Evolutionary conservation across 2,329 filamentous ascomycete species (phyloP), one percentile per base, ranked within the genome.

Genomic region (Epichloe scottii): DNA sequence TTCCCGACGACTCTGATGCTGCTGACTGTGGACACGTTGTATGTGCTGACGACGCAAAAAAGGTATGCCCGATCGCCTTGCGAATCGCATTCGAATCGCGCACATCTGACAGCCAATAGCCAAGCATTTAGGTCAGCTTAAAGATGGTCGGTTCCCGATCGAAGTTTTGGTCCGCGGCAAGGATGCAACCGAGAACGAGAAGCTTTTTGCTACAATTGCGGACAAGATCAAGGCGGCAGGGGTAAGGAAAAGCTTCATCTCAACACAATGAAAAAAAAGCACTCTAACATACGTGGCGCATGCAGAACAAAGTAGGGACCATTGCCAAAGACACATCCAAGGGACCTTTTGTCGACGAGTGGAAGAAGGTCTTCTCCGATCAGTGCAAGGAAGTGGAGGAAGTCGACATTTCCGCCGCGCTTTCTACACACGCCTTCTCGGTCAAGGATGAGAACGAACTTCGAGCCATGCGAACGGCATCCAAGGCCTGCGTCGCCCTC

Each of bases 11-110:
- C 93, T 0, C 75, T 98, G 56, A 89, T 98, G 75, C 78, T 98
- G 49, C 83, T 98, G 66, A 97, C 91, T 1, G 73, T 84, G 54
- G 93, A 97, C 55, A 82, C 82, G 45, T 76, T 97, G 60, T 94
- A 93, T 70, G 85, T 97, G 53, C 82, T 98, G 57, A 98, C 93
- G 6, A 98, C 93, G 5, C 85, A 98, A 98, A 73, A 98, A 98
- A 81, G 91, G 89, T 95, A 65, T 41, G 58, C 8, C n/a, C 21
- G 6, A 35, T 39, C 6, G 6, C 21, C 5, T 17, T 19, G 21
- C 17, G 19, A 12, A 35, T n/a, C 33, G 33, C 34, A 19, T 7
- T 42, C 37, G 23, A 39, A 15, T 11, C 8, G 8, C 35, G 12
- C 21, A 33, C 3, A 14, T 12, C 68, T 75, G 51, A 73, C 59